Base-by-base conservation (phyloP, 2,329 filamentous ascomycete species). In the Alternaria rosae region DNA sequence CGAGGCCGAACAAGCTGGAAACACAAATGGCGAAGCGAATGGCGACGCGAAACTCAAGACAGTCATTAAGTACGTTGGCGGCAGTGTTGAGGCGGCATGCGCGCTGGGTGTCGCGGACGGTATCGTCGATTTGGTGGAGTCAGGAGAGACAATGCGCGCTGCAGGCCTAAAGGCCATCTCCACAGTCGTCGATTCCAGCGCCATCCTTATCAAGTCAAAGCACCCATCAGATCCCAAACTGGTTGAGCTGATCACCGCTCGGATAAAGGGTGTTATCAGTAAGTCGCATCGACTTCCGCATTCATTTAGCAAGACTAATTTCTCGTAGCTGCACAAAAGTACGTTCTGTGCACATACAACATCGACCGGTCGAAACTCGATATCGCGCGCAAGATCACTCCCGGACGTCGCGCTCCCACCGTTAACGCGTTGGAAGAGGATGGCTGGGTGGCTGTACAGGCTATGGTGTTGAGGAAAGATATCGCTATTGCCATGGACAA, bases 121-220 rank as follows among this genome's bases (percentile, higher is more conserved):
- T 53, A 97, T 99, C 78, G 93, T 99, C 48, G 95, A 99, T 82
- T 89, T 99, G 60, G 95, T 99, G 76, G 94, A 99, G 85, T 98
- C 95, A 20, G 95, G 95, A 59, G 94, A 98, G 82, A 99, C 95
- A 0, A 99, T 99, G 95, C 91, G 92, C 75, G 95, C 94, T 20
- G 94, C 94, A 44, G 95, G 95, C 23, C 86, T 99, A 53, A 94
- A 93, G 82, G 91, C 94, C 59, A 97, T 98, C 72, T 93, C 95
- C 72, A 99, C 95, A 3, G 93, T 99, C 25, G 87, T 97, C 54
- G 89, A 93, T 59, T 94, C 91, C 57, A 92, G 91, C 17, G 94
- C 95, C 30, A 91, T 97, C 50, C 87, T 99, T 61, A 94, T 99
- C 84, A 94, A 94, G 83, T 97, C 93, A 43, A 93, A 90, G 77